Evolutionary conservation across 2,329 filamentous ascomycete genomes (phyloP), one percentile per base, ranked within the genome.

Genomic region (Fusarium albosuccineum): DNA sequence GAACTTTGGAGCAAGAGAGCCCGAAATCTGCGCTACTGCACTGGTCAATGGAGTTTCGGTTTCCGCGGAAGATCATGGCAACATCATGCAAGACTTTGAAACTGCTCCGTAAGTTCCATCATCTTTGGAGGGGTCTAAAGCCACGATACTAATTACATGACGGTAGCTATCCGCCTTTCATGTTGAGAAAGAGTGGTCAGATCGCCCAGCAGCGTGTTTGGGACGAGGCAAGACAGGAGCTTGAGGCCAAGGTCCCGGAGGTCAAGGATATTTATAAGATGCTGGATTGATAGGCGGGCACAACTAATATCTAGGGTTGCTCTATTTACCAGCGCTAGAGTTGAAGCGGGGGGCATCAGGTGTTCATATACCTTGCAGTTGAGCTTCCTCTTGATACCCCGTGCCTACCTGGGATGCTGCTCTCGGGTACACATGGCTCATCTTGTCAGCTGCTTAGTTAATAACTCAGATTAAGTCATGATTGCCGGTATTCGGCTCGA

Each of bases 31-130:
- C 30, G 78, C 78, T n/a, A 76, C 75, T n/a, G 76, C 76, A 16
- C 64, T 80, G 16, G 75, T 79, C 34, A 80, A 80, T 58, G 78
- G 77, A 22, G 78, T 74, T 45, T 79, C 78, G 0, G 73, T 70
- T 2, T 54, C 70, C 0, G 73, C 57, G n/a, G 70, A 76, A 2
- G 73, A 52, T 0, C 74, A 79, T 51, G 78, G 78, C 11, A 75
- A 78, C 59, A 79, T 80, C 50, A 71, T 79, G 71, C 77, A 79
- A 40, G 78, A 80, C 52, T 79, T 78, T 60, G 76, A 74, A 22
- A 75, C 75, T 30, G 72, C 73, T 2, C 11, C 68, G 74, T 80
- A 72, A 76, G 76, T 77, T 5, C 22, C 8, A 9, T 10, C 27
- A 1, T 29, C n/a, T 8, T 1, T 1, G 2, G 5, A 29, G 10